Percentiles rank a stretch among this genome's conserved stretches.
Evolutionary conservation across 1,284 basidiomycete species (phyloP).

Genomic region (Malassezia furfur): DNA sequence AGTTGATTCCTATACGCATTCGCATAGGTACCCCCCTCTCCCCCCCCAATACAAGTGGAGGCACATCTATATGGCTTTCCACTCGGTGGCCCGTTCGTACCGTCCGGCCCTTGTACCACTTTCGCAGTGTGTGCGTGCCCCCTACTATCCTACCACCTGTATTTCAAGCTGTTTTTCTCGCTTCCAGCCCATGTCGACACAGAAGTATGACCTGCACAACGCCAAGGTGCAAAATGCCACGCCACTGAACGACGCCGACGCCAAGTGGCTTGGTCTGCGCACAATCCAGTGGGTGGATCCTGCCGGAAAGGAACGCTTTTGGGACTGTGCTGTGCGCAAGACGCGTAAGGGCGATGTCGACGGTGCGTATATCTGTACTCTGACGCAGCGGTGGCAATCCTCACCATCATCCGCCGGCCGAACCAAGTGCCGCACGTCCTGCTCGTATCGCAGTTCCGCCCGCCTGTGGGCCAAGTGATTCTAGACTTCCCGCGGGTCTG

Average conservation of each 20-base stretch:
- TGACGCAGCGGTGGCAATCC: conserved; percentile 33
- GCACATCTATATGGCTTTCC: neutral
- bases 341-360: conserved; percentile 44
- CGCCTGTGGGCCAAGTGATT: conserved; percentile 31
- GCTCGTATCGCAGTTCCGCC: conserved; percentile 39
- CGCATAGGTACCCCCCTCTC: neutral
- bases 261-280: conserved; percentile 44
- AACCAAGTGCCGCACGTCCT: conserved; percentile 30
- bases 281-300: conserved; percentile 45
- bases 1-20: neutral
- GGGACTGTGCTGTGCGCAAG: conserved; percentile 43
- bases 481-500: conserved; percentile 47
- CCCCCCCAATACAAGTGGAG: neutral
- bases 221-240: conserved; percentile 21
- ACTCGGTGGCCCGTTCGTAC: neutral
- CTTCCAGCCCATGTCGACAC: conserved; percentile 21
- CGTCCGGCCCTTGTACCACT: too few species aligned
- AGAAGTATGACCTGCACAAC: conserved; percentile 6
- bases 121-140: too few species aligned
- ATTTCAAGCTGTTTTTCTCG: neutral
- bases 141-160: too few species aligned
- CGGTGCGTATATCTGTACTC: conserved; percentile 14
- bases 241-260: conserved; percentile 27
- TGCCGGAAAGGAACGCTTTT: conserved; percentile 35
- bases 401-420: conserved; percentile 38